These are phyloP conservation scores for Wickerhamomyces chaumierensis DNA, from an alignment of 805 yeast genomes.

Conservation along the genomic window DNA sequence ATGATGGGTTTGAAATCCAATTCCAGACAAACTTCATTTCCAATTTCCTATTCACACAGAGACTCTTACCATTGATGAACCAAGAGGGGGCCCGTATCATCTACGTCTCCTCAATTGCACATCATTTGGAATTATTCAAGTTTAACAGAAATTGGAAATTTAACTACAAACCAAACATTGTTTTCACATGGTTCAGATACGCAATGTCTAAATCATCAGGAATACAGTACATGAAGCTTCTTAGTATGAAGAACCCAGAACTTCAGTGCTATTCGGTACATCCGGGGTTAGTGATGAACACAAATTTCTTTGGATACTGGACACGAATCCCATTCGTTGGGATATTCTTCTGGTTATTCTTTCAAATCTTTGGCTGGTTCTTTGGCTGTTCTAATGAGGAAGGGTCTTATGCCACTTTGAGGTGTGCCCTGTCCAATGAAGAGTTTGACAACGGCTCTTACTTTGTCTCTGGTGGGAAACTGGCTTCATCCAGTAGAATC, in stretches of 20 bases:
- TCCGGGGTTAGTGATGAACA: constrained; percentile 82
- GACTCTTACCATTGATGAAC: constrained; percentile 38
- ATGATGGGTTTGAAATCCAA: constrained; percentile 68
- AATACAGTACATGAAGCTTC: constrained; percentile 57
- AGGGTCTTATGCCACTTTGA: constrained; percentile 56
- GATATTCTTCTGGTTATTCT: constrained; percentile 55
- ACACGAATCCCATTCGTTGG: constrained; percentile 75
- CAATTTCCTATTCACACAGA: constrained; percentile 59
- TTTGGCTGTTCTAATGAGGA: constrained; percentile 66
- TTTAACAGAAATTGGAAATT: constrained; percentile 38
- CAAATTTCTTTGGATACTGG: constrained; percentile 67
- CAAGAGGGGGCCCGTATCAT: constrained; percentile 33
- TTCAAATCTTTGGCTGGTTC: constrained; percentile 56
- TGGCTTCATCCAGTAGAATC: constrained; percentile 42
- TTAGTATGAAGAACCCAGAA: constrained; percentile 57
- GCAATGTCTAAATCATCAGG: constrained; percentile 70
- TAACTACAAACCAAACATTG: constrained; percentile 48
- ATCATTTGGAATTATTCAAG: constrained; percentile 34
- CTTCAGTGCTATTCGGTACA: constrained; percentile 57
- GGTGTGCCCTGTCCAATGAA: constrained; percentile 47
- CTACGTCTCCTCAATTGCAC: constrained; percentile 57
- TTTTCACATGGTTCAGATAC: constrained; percentile 71
- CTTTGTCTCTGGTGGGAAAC: constrained; percentile 49
- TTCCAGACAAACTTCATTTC: constrained; percentile 70
- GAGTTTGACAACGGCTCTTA: constrained; percentile 55